Base-by-base conservation (phyloP, 257 asterid species). In the Oldenlandia corymbosa region DNA sequence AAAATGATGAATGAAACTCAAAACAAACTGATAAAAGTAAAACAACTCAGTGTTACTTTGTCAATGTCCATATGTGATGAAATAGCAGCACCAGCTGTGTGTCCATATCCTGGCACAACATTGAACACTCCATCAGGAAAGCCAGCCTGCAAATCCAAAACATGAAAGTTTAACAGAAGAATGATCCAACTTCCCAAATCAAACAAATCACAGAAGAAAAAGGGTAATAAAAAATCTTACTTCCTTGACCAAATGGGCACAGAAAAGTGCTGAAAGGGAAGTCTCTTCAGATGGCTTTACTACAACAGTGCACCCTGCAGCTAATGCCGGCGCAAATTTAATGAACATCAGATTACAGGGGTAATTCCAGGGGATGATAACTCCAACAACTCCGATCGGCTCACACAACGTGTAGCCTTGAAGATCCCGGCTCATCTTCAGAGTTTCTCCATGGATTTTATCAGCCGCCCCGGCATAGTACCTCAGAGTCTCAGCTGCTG, bases 41-140 rank as follows among this genome's bases (percentile, higher is more conserved):
- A n/a, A n/a, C n/a, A n/a, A n/a, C 43, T 18, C 11, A 21, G 31
- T 8, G 24, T 66, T 37, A 84, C 96, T 86, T 75, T 81, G 66
- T 90, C 97, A 11, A 90, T 62, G 60, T 90, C 94, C 95, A 90
- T 90, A 73, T 87, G 97, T 17, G 89, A 81, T 69, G 74, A 68
- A 71, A 90, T 68, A 20, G 95, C 95, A 26, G 97, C 94, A 18
- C 97, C 95, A 23, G 97, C 91, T 7, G 83, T 75, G 27, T 77
- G 72, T 46, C 97, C 97, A 52, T 71, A 80, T 45, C 97, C 97
- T 1, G 88, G 68, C n/a, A 90, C 73, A 18, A 90, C 82, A 60
- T 90, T 90, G 41, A 90, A 51, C 64, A 87, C 97, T 28, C 97
- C 97, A 63, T 81, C 83, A 0, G 94, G 95, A 34, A 90, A 62